Base-by-base conservation (phyloP, 2,329 filamentous ascomycete genomes). In the Sporothrix globosa region DNA sequence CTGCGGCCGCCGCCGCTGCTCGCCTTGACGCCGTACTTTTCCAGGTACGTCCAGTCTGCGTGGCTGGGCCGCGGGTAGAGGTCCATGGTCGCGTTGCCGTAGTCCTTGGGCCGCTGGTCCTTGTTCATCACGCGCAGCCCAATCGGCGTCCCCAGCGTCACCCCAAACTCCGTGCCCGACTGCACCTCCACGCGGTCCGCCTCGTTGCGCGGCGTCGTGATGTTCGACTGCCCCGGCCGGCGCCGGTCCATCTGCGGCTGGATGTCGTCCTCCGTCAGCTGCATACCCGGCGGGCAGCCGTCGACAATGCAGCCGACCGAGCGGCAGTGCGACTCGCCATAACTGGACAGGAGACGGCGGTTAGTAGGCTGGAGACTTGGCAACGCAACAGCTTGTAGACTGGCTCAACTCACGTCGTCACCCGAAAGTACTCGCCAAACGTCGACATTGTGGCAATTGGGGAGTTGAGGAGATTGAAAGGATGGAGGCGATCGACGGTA, bases 1-100 rank as follows among this genome's bases (percentile, higher is more conserved):
- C 91, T 94, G 73, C 96, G 87, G 69, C 96, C 95, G 75, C 96
- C 95, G 71, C 96, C 95, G 73, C 90, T 93, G 79, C 89, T 92
- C 50, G 96, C 93, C 84, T 96, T 96, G 75, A 96, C 90, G 70
- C 95, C 95, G 80, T 99, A 99, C 83, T 98, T 98, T 81, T 97
- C 92, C 72, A 97, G 86, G 82, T 98, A 98, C 72, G 96, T 98
- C 88, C 91, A 97, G 82, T 98, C 95, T 72, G 96, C 95, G 82
- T 98, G 96, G 79, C 90, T 93, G 48, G 95, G 96, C 67, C 96
- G 88, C 4, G 96, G 96, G 85, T 91, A 98, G 73, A 89, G 83
- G 81, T 98, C 92, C 88, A 97, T 97, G 41, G 94, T 97, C 78
- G 88, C 87, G 81, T 89, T 88, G 70, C 92, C 92, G 81, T 98